Evolutionary conservation across 2,329 filamentous ascomycete species (phyloP).

Genomic region (Alternaria triticimaculans): DNA sequence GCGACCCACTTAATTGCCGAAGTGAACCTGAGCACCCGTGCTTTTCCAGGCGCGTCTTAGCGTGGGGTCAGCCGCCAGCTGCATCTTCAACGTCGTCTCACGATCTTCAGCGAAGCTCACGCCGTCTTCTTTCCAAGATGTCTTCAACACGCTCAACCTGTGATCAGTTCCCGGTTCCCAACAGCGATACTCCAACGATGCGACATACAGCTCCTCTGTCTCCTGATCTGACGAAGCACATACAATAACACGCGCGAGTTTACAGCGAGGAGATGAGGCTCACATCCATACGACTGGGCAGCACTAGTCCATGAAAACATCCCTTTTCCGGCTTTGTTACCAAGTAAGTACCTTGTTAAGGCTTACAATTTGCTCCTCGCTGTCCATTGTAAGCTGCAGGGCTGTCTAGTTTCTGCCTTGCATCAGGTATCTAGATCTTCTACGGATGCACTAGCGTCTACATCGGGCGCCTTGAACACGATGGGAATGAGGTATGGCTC

Average conservation of each 20-base stretch:
- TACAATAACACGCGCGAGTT: neutral
- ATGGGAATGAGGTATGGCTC: neutral
- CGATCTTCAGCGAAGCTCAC: neutral
- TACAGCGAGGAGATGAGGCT: neutral
- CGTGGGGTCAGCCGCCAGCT: neutral
- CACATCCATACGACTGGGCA: neutral
- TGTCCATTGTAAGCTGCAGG: neutral
- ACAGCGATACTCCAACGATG: neutral
- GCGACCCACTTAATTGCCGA: neutral
- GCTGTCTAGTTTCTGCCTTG: neutral
- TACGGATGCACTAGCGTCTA: neutral
- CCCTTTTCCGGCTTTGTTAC: neutral
- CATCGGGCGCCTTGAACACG: neutral
- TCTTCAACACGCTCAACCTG: neutral
- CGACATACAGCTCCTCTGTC: neutral
- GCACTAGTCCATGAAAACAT: neutral
- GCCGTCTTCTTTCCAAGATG: neutral
- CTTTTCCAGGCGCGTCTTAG: neutral
- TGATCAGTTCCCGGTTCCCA: neutral
- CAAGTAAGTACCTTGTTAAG: neutral
- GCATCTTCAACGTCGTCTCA: neutral
- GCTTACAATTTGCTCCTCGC: neutral
- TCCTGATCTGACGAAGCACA: neutral
- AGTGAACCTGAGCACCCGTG: neutral
- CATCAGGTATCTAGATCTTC: neutral